Percentiles rank a stretch among this genome's conserved stretches.
Evolutionary conservation across 768 basidiomycete species (phyloP).

Genomic region (Pleurotus tuoliensis): DNA sequence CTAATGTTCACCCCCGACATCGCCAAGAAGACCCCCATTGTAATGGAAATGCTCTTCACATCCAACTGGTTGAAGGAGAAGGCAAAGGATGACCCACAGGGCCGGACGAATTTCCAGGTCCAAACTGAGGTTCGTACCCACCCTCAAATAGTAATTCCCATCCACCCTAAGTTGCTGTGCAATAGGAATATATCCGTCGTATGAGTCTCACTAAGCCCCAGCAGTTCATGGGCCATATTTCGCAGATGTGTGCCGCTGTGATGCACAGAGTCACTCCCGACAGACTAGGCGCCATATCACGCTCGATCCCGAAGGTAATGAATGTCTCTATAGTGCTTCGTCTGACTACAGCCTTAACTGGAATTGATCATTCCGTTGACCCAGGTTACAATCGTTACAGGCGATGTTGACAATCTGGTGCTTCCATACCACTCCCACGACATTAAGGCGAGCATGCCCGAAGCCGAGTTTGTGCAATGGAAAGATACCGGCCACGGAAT

Average conservation of each 20-base stretch:
- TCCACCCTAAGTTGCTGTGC: neutral
- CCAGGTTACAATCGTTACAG: constrained; percentile 46
- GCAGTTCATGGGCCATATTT: constrained; percentile 54
- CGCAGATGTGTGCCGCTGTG: constrained; percentile 67
- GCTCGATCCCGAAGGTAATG: constrained; percentile 49
- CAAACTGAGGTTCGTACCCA: constrained; percentile 44
- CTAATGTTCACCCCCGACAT: constrained; percentile 42
- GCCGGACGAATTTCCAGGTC: constrained; percentile 62
- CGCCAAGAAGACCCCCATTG: constrained; percentile 41
- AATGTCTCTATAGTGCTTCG: neutral
- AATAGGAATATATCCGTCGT: constrained; percentile 43
- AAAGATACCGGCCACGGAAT: constrained; percentile 62
- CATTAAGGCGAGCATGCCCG: constrained; percentile 58
- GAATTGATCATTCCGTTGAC: neutral
- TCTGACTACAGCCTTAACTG: neutral
- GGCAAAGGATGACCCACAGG: constrained; percentile 48
- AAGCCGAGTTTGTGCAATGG: constrained; percentile 55
- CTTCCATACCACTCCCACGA: constrained; percentile 43
- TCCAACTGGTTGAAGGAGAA: constrained; percentile 53
- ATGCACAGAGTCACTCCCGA: constrained; percentile 56
- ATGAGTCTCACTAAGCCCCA: constrained; percentile 55
- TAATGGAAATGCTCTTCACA: constrained; percentile 60
- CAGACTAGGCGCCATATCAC: constrained; percentile 45
- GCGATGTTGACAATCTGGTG: constrained; percentile 62
- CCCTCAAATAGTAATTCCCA: neutral